Evolutionary conservation across 2,329 filamentous ascomycete species (phyloP), one percentile per base, ranked within the genome.

Genomic region (Podosphaera fusca): DNA sequence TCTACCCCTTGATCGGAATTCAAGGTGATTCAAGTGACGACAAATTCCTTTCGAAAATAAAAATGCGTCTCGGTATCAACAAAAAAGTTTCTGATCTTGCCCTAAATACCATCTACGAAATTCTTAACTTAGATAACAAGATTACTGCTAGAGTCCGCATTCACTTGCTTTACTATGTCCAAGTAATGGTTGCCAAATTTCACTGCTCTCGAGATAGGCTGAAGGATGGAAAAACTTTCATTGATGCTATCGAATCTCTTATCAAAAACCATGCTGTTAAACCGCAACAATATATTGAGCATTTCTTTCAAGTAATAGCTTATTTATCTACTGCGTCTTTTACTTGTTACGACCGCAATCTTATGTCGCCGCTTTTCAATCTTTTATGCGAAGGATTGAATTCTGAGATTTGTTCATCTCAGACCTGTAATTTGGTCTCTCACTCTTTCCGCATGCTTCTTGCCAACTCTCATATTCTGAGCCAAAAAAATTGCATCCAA

Each of bases 171-270:
- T 35, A 56, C 31, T 56, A 56, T 35, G 46, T 66, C 2, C 64
- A 67, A 46, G 56, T 68, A 3, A 51, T 66, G 0, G 58, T 68
- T 10, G 67, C 66, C 54, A 68, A 68, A 42, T 68, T 65, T 33
- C 55, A 56, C 42, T 64, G 62, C 4, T 40, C 60, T n/a, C 59
- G 53, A 6, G 55, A 57, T 6, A 35, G 35, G 9, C 49, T 59
- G 2, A 29, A 55, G 5, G 55, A 57, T 52, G 56, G 49, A 21
- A 10, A 21, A 55, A 55, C 46, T 33, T 40, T 63, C 7, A 52
- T 63, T 12, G n/a, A 61, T 9, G 10, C 60, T 12, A 60, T 67
- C 55, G 46, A 59, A 7, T 42, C 56, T 2, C 34, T 61, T 0
- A 53, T 64, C 8, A 45, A 58, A 2, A 47, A 30, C 31, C 47